These are phyloP conservation scores for Malus sieversii DNA, from an alignment of 306 rosid species.

Conservation along the genomic window DNA sequence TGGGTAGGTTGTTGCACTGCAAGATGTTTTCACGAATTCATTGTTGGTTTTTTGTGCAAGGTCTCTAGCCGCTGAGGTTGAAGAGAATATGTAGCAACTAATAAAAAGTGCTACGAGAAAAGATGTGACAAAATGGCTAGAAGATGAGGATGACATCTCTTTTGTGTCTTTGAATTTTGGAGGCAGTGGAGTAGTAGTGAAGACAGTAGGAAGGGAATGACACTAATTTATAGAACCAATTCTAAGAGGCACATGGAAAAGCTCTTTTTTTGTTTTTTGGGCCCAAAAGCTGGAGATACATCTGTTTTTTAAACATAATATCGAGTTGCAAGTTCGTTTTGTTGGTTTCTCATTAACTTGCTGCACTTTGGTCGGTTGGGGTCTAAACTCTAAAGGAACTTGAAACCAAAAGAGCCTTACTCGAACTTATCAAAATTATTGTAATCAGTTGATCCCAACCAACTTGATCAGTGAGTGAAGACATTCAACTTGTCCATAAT, in stretches of 20 bases:
- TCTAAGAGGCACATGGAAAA: too few relatives aligned
- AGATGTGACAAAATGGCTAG: conserved; percentile 7
- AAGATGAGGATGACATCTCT: not conserved
- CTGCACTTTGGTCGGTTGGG: not conserved
- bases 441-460: not conserved
- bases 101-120: conserved; percentile 11
- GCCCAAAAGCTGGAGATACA: not conserved
- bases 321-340: not conserved
- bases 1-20: conserved; percentile 57
- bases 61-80: conserved; percentile 12
- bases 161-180: not conserved
- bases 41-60: conserved; percentile 23
- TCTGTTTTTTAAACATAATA: not conserved
- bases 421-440: not conserved
- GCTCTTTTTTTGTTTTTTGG: not conserved
- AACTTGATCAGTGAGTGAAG: not conserved
- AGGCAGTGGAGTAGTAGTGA: not conserved
- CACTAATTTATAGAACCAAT: conserved; percentile 7
- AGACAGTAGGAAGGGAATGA: conserved; percentile 6
- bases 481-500: not conserved
- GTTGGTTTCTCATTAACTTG: not conserved
- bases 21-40: conserved; percentile 57
- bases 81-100: not conserved
- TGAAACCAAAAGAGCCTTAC: not conserved
- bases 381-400: not conserved